phyloP scores from a whole-genome alignment of 257 asterid genomes.

The Fraxinus cuspidata region DNA sequence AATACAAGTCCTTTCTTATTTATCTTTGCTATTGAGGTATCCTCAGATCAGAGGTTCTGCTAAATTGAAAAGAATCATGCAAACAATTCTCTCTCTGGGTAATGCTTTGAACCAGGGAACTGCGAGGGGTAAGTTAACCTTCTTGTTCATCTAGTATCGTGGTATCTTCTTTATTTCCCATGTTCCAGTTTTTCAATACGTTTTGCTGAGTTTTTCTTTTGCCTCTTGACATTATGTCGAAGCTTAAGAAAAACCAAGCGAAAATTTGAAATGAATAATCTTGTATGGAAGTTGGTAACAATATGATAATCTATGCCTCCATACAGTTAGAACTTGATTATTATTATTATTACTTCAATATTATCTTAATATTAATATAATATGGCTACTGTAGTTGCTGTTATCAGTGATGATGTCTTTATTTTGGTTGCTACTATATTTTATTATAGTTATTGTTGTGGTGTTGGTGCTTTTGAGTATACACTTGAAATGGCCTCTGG shows the following conservation, averaged over 20 bases:
- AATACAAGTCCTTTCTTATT: constrained; percentile 23
- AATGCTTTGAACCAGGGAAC: constrained; percentile 98
- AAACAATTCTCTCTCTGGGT: constrained; percentile 91
- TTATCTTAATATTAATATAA: not conserved
- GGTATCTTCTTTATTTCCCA: constrained; percentile 3
- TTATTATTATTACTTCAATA: not conserved
- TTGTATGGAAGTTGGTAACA: not conserved
- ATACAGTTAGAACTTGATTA: constrained; percentile 3
- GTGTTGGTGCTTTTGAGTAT: not conserved
- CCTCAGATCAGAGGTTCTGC: constrained; percentile 86
- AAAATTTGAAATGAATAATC: constrained; percentile 2
- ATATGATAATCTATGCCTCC: constrained; percentile 12
- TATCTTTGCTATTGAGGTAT: constrained; percentile 30
- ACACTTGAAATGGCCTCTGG: constrained; percentile 6
- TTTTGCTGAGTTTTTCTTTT: constrained; percentile 14
- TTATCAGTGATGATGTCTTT: not conserved
- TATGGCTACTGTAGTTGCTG: not conserved
- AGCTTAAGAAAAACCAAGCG: not conserved
- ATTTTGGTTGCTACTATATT: not conserved
- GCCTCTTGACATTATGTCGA: not conserved
- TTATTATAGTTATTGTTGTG: not conserved
- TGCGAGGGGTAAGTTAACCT: constrained; percentile 70
- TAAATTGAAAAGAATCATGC: constrained; percentile 89
- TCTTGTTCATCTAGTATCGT: constrained; percentile 19
- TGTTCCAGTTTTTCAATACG: constrained; percentile 17